Base-by-base conservation (phyloP, 2,329 filamentous ascomycete genomes). In the Fusarium fracticaudum region DNA sequence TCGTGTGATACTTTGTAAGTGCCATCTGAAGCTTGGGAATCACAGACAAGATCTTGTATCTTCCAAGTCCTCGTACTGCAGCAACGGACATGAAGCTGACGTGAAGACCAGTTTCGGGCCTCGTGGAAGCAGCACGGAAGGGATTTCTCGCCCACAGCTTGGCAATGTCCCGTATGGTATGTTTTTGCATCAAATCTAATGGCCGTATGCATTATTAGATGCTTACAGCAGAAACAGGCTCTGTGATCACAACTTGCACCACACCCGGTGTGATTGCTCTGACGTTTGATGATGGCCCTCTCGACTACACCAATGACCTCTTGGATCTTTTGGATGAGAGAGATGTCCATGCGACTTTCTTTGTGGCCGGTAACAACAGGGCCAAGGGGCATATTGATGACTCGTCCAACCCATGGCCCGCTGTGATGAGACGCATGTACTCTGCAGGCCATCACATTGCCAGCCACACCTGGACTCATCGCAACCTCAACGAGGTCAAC, bases 241-340 rank as follows among this genome's bases (percentile, higher is more conserved):
- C 72, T 41, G 67, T 77, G 62, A 82, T 85, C 69, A 86, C 78
- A 2, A 79, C 75, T 17, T 84, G 83, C 71, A 80, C 75, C 3
- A 68, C 68, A 18, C 80, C 81, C 2, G 83, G 81, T 29, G 79
- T 79, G 62, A 79, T 86, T 43, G 86, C 86, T 3, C 78, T 87
- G 33, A 87, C 85, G 2, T 86, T 84, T 72, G 86, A 87, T 69
- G 86, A 87, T 59, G 86, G 85, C 0, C 86, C 86, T 1, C 84
- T 80, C 65, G 62, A 71, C 8, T 86, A 82, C 73, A 88, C 86
- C 9, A 70, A 73, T 12, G 76, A 79, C 15, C 75, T 88, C 10
- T 82, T 88, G 31, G 81, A 86, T 64, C 58, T 82, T 2, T 69
- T 85, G 18, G 77, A 79, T 29, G 48, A 77, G 8, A 74, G 78